phyloP scores from a whole-genome alignment of 345 rosid genomes.

The Microcos paniculata region DNA sequence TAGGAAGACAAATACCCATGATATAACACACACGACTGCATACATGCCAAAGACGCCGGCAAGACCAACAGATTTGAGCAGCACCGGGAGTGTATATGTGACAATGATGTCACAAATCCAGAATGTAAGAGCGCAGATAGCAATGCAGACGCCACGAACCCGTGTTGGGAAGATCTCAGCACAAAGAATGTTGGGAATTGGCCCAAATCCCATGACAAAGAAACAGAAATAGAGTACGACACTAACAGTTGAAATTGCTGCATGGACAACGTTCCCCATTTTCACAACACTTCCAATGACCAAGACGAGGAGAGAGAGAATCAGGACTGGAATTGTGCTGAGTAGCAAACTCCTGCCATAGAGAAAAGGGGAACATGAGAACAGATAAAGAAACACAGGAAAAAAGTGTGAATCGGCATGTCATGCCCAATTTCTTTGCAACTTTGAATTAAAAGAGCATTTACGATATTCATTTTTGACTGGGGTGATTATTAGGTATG shows the following conservation, averaged over 20 bases:
- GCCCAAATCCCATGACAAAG: conserved; percentile 99
- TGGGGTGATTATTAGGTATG: too few relatives aligned
- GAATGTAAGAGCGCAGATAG: conserved; percentile 80
- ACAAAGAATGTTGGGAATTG: conserved; percentile 90
- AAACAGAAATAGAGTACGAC: conserved; percentile 77
- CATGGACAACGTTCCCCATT: conserved; percentile 52
- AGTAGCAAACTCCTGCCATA: conserved; percentile 82
- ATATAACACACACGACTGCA: conserved; percentile 61
- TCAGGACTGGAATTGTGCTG: conserved; percentile 69
- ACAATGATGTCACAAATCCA: conserved; percentile 83
- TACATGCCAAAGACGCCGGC: conserved; percentile 86
- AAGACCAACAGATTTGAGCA: conserved; percentile 77
- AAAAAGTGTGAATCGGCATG: not conserved
- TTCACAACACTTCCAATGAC: conserved; percentile 57
- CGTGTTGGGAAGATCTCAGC: conserved; percentile 96
- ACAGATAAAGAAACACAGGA: not conserved
- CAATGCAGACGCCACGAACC: conserved; percentile 89
- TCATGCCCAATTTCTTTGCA: not conserved
- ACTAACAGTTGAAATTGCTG: conserved; percentile 65
- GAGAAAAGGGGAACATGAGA: not conserved
- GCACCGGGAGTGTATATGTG: conserved; percentile 75
- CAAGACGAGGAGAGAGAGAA: conserved; percentile 54
- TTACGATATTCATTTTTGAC: not conserved
- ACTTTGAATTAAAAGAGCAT: not conserved
- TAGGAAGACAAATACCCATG: conserved; percentile 70